Evolutionary conservation across 176 grass and related monocot species (phyloP).

Genomic region (Oryza australiensis): DNA sequence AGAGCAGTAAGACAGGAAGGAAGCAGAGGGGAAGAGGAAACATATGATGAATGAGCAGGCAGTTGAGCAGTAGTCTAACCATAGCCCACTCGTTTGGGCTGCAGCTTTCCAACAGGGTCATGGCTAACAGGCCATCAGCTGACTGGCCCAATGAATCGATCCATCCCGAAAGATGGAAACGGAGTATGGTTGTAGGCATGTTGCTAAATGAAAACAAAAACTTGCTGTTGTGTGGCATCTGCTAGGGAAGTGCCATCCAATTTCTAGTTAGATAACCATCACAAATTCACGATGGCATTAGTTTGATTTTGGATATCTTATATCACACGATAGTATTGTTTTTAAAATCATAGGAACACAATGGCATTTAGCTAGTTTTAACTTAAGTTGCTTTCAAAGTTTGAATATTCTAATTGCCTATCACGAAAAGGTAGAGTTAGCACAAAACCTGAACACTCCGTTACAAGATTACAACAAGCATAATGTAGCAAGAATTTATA

Average conservation of each 20-base stretch:
- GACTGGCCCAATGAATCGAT: not conserved
- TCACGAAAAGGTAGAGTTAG: not conserved
- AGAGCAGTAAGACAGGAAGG: not conserved
- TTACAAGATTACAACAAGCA: slow-evolving; percentile 12
- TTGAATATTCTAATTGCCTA: not conserved
- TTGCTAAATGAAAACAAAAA: not conserved
- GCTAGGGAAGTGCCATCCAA: not conserved
- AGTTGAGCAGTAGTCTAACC: not conserved
- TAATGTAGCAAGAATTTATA: slow-evolving; percentile 31
- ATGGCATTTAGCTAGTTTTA: not conserved
- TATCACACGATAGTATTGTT: not conserved
- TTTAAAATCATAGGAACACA: not conserved
- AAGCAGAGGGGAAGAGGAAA: not conserved
- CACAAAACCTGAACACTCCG: not conserved
- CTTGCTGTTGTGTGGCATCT: not conserved
- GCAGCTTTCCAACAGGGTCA: not conserved
- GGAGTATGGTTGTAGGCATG: not conserved
- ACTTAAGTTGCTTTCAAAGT: not conserved
- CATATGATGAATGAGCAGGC: not conserved
- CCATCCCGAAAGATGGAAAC: not conserved
- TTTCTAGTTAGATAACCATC: not conserved
- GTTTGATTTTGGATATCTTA: not conserved
- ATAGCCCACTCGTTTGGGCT: not conserved
- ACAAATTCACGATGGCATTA: not conserved
- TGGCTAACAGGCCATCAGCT: not conserved